Base-by-base conservation (phyloP, 176 grass and related monocot genomes). In the Leersia perrieri region DNA sequence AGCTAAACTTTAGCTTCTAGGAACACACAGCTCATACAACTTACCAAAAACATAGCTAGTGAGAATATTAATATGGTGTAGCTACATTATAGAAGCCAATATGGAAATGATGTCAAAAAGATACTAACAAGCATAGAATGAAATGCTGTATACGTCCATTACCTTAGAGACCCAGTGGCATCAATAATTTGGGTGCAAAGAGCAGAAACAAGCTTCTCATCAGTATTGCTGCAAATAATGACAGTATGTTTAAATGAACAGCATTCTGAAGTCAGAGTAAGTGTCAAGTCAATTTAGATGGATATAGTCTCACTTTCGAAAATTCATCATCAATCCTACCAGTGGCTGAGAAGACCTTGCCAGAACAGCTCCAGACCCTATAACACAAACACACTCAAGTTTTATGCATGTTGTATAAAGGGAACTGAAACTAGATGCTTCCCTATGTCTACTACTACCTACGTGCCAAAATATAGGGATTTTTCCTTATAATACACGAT, bases 301-400 rank as follows among this genome's bases (percentile, higher is more conserved):
- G 74, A 92, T 87, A 42, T 32, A 39, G 88, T 85, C 84, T 89
- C 86, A 98, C 96, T 93, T 98, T 73, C 96, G 89, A 87, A 85
- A 88, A 55, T 92, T 94, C 89, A 94, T 98, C 92, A 98, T 88
- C 44, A 94, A 87, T 79, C 96, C 96, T 63, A 98, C 92, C 86
- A 94, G 76, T 63, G 96, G 96, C 68, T 98, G 96, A 84, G 96
- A 98, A 33, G 96, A 98, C 68, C 96, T 91, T 60, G 96, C 96
- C 38, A 98, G 82, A 80, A 98, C 96, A 95, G 96, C 96, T 89
- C 96, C 96, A 88, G 81, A 86, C 14, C 76, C 96, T 98, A 45
- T 33, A 36, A 82, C 81, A 32, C 28, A 60, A 77, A 82, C 15
- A 73, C 29, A 35, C 71, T 82, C n/a, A 72, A 31, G 64, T 33